phyloP scores from a whole-genome alignment of 768 basidiomycete species.

The Russula ochroleuca region DNA sequence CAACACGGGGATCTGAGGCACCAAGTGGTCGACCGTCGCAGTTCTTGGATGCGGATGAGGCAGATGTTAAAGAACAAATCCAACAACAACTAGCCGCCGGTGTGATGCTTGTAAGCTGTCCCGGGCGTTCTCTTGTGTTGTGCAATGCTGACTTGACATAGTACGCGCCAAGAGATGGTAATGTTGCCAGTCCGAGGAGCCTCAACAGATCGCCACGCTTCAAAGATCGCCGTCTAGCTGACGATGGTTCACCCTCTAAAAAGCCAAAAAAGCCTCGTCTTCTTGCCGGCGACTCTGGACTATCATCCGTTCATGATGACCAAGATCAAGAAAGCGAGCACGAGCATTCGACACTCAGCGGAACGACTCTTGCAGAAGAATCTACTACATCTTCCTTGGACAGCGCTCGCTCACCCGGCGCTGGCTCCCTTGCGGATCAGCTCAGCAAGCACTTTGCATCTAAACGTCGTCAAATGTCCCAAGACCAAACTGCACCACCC shows the following conservation, averaged over 20 bases:
- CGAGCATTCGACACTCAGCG: constrained; percentile 42
- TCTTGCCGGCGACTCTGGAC: constrained; percentile 36
- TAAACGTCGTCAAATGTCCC: constrained; percentile 41
- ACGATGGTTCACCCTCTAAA: constrained; percentile 42
- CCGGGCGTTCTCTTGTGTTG: background rate
- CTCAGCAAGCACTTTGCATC: constrained; percentile 54
- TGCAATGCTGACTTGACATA: constrained; percentile 30
- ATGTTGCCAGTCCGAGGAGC: constrained; percentile 61
- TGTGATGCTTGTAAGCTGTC: constrained; percentile 56
- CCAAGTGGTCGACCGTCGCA: constrained; percentile 64
- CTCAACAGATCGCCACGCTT: constrained; percentile 65
- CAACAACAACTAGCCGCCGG: constrained; percentile 79
- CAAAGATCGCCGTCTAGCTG: constrained; percentile 36
- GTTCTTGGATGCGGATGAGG: constrained; percentile 88
- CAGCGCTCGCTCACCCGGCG: constrained; percentile 36
- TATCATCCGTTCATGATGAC: constrained; percentile 41
- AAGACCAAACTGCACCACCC: constrained; percentile 38
- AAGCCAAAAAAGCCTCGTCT: constrained; percentile 39
- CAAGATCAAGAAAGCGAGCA: constrained; percentile 58
- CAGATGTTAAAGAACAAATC: constrained; percentile 78
- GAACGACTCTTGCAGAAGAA: constrained; percentile 52
- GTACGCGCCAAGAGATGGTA: constrained; percentile 59
- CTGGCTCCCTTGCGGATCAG: constrained; percentile 57
- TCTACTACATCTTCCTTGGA: constrained; percentile 41
- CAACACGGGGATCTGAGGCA: constrained; percentile 39